Percentiles rank a stretch among this genome's conserved stretches.
Evolutionary conservation across 2,329 filamentous ascomycete species (phyloP).

Genomic region (Aspergillus jensenii): DNA sequence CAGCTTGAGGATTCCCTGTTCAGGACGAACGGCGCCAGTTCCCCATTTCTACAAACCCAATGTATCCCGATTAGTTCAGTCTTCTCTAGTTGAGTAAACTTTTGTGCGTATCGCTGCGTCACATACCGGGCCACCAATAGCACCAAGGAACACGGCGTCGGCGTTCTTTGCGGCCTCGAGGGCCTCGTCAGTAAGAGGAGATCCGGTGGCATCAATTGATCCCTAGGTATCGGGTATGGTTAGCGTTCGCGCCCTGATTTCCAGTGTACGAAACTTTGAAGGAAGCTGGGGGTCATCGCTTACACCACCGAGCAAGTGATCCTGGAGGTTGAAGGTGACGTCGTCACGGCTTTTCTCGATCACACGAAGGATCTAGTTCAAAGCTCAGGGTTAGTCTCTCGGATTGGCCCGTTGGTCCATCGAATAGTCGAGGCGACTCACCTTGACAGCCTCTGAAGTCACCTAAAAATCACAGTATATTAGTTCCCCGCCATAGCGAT

Average conservation of each 20-base stretch:
- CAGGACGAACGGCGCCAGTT: constrained; percentile 80
- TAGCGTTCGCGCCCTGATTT: neutral
- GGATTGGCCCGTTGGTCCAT: neutral
- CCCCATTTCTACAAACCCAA: constrained; percentile 71
- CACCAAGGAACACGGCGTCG: constrained; percentile 86
- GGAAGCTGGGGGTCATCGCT: constrained; percentile 34
- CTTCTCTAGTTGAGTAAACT: neutral
- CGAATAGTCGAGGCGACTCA: constrained; percentile 37
- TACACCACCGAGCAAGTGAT: constrained; percentile 90
- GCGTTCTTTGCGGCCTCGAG: constrained; percentile 79
- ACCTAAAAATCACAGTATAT: constrained; percentile 54
- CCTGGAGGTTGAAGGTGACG: constrained; percentile 82
- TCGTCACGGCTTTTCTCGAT: constrained; percentile 71
- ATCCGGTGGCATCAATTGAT: constrained; percentile 81
- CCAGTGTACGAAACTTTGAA: neutral
- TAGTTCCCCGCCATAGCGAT: constrained; percentile 6
- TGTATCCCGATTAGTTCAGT: constrained; percentile 2
- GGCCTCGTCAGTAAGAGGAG: constrained; percentile 77
- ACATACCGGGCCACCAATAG: constrained; percentile 83
- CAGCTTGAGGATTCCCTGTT: constrained; percentile 86
- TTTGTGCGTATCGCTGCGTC: neutral
- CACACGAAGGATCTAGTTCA: constrained; percentile 68
- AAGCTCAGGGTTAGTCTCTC: neutral
- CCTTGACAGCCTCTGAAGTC: constrained; percentile 81
- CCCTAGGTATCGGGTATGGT: constrained; percentile 53